Base-by-base conservation (phyloP, 306 rosid species). In the Trifolium subterraneum region DNA sequence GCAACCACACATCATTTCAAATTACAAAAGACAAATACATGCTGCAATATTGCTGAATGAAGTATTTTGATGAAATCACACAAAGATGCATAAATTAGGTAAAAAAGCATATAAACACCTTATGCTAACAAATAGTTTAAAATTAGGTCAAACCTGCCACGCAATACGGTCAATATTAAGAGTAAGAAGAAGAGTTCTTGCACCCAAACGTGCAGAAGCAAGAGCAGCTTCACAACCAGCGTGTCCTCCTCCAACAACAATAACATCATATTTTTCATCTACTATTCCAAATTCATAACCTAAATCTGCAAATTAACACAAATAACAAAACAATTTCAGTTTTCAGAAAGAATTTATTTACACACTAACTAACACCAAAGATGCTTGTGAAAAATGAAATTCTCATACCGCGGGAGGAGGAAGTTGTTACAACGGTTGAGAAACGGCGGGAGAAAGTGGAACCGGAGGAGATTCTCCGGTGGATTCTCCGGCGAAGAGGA, bases 201-300 rank as follows among this genome's bases (percentile, higher is more conserved):
- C 96, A 47, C 98, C 98, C 84, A 88, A 82, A 71, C 90, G 98
- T 54, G 98, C 96, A 72, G 98, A 88, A 20, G 96, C 87, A 72
- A 84, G 82, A 31, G 84, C 84, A 52, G 98, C 98, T 85, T 94
- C 98, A 70, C 98, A 94, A 1, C 98, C 98, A 2, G 98, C 96
- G 82, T 91, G 98, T 11, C 98, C 98, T 80, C 98, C 98, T 80
- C 98, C 98, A 52, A 91, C 97, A 1, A 94, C 98, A 83, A 94
- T 94, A 75, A 91, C 98, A 76, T 94, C 98, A 55, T 87, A 94
- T 44, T 68, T 87, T 72, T 91, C 98, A 54, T 89, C 89, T 47
- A 16, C 60, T 14, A 55, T 62, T 62, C 86, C 93, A 29, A 42
- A 48, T 39, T 75, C 74, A 76, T 39, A 75, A 77, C 78, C 69